Percentiles rank a stretch among this genome's conserved stretches.
Evolutionary conservation across 23 red algal species (phyloP).

Genomic region (Cyanidioschyzon merolae): DNA sequence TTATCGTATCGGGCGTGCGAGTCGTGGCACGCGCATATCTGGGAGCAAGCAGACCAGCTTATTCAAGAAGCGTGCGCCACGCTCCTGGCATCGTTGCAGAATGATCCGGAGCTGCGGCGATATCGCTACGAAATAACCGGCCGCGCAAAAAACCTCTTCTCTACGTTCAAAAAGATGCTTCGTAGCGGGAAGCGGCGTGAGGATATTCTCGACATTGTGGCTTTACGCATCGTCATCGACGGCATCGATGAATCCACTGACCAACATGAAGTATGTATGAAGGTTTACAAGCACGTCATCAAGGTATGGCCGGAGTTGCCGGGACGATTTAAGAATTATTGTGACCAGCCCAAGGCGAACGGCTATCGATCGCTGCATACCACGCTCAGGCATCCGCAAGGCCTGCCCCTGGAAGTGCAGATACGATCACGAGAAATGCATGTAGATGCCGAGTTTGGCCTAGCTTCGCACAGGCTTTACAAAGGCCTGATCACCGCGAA

Average conservation of each 20-base stretch:
- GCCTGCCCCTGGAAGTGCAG: constrained; percentile 35
- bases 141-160: constrained; percentile 43
- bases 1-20: constrained; percentile 19
- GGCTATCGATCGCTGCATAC: constrained; percentile 39
- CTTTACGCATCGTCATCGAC: constrained; percentile 31
- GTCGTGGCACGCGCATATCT: constrained; percentile 30
- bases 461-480: constrained; percentile 29
- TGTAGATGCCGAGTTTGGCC: constrained; percentile 24
- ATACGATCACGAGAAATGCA: constrained; percentile 38
- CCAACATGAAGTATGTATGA: background rate
- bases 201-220: constrained; percentile 39
- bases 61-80: background rate
- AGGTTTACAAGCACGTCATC: constrained; percentile 12
- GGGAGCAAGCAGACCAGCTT: background rate
- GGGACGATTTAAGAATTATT: constrained; percentile 34
- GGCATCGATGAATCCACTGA: background rate
- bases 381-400: constrained; percentile 19
- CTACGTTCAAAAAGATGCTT: constrained; percentile 46
- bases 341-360: constrained; percentile 24
- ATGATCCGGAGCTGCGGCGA: background rate
- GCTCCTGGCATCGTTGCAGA: background rate
- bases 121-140: constrained; percentile 25
- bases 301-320: constrained; percentile 19
- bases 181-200: constrained; percentile 22
- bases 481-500: constrained; percentile 15